Base-by-base conservation (phyloP, 805 yeast genomes). In the Lipomyces chichibuensis region DNA sequence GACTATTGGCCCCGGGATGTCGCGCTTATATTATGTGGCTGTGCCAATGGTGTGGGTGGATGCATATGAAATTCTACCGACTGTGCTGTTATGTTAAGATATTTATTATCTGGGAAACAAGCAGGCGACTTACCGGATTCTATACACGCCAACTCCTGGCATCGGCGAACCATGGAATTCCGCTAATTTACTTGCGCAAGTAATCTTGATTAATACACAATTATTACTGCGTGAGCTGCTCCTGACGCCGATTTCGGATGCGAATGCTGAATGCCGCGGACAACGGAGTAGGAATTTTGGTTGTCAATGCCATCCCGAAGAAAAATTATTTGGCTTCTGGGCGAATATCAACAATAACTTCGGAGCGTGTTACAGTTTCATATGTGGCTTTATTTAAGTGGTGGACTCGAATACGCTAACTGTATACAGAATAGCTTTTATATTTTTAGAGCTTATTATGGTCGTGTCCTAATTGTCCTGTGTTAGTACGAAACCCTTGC, bases 401-500 rank as follows among this genome's bases (percentile, higher is more conserved):
- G 7, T 1, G 1, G 2, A 13, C 1, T 2, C 3, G 6, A 2
- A 1, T 7, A 1, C 0, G 23, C 25, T 43, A 43, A n/a, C 49
- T 5, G 11, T 17, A 2, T 43, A 43, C 11, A n/a, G 49, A 1
- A 43, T n/a, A 17, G 23, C 8, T 1, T 43, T 0, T n/a, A 11
- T 11, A 1, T 2, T 17, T 0, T 5, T 7, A 17, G 49, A 43
- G 25, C 20, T 43, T 43, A 43, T 43, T 43, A 43, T n/a, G 49
- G 49, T 5, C 3, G 49, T 8, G 49, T 27, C 29, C 29, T 29
- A 1, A 5, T 29, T 29, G 7, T 29, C 32, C 1, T 6, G 32
- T 5, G 4, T n/a, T 11, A 17, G 9, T n/a, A 8, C 17, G 14
- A 37, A 37, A 37, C 39, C 39, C 39, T 37, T 37, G 39, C 39